phyloP scores from a whole-genome alignment of 768 basidiomycete species.

The Lactifluus subvellereus region DNA sequence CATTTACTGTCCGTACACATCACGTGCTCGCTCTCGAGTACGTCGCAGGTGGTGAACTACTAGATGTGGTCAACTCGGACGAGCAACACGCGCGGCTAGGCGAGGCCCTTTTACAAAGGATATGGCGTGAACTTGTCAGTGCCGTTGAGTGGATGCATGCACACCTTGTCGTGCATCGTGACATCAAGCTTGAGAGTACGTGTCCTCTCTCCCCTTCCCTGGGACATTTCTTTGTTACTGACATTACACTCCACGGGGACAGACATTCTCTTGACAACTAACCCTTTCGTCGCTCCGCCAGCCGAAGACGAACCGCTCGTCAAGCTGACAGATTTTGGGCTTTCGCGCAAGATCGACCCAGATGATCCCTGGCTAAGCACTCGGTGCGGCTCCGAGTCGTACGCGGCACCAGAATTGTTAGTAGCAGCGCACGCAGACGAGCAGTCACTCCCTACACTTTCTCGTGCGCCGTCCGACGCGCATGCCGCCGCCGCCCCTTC shows the following conservation, averaged over 20 bases:
- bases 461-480: slow-evolving; percentile 18
- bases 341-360: slow-evolving; percentile 78
- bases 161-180: slow-evolving; percentile 80
- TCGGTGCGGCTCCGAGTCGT: slow-evolving; percentile 83
- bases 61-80: slow-evolving; percentile 64
- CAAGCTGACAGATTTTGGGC: slow-evolving; percentile 85
- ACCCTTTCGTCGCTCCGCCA: slow-evolving; percentile 33
- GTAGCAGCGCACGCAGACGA: slow-evolving; percentile 31
- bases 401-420: slow-evolving; percentile 76
- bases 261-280: slow-evolving; percentile 74
- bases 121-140: slow-evolving; percentile 70
- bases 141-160: slow-evolving; percentile 87
- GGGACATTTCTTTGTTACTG: background rate
- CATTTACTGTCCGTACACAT: slow-evolving; percentile 64
- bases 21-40: slow-evolving; percentile 78
- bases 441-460: slow-evolving; percentile 26
- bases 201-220: slow-evolving; percentile 7
- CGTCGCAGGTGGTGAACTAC: slow-evolving; percentile 73
- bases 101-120: slow-evolving; percentile 53
- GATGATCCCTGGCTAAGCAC: slow-evolving; percentile 58
- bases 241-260: slow-evolving; percentile 9
- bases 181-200: slow-evolving; percentile 82
- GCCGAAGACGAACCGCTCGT: slow-evolving; percentile 41
- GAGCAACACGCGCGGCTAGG: slow-evolving; percentile 30
- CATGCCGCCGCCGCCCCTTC: background rate